Evolutionary conservation across 148 eudicot species (phyloP).

Genomic region (Polygonum maritimum): DNA sequence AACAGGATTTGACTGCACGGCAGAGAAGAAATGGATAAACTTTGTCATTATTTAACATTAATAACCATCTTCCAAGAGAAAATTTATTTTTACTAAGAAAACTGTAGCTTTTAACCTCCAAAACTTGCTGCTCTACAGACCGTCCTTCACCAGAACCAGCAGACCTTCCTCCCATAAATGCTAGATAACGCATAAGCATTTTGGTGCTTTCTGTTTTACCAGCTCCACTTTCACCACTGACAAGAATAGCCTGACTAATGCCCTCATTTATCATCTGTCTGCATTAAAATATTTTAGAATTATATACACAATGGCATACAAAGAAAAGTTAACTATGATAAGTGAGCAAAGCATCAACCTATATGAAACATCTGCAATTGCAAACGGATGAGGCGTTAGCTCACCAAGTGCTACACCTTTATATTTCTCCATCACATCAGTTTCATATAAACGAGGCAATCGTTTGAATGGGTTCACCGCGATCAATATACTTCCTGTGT

Average conservation of each 20-base stretch:
- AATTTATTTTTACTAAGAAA: background rate
- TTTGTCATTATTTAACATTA: background rate
- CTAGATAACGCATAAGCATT: constrained; percentile 72
- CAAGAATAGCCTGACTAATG: constrained; percentile 66
- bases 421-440: constrained; percentile 67
- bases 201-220: constrained; percentile 83
- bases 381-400: constrained; percentile 90
- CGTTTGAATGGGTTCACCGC: constrained; percentile 92
- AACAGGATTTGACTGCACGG: constrained; percentile 65
- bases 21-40: constrained; percentile 8
- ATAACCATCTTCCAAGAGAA: background rate
- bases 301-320: background rate
- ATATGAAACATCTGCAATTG: constrained; percentile 92
- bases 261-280: constrained; percentile 67
- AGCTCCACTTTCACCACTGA: constrained; percentile 88
- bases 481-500: constrained; percentile 86
- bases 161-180: constrained; percentile 63
- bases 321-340: background rate
- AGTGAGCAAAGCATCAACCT: constrained; percentile 35
- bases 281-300: constrained; percentile 14
- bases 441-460: constrained; percentile 75
- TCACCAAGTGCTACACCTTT: constrained; percentile 79
- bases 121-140: constrained; percentile 68
- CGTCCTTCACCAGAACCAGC: constrained; percentile 32
- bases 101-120: constrained; percentile 36